phyloP scores from a whole-genome alignment of 2,329 filamentous ascomycete species.

The Sporothrix protearum region DNA sequence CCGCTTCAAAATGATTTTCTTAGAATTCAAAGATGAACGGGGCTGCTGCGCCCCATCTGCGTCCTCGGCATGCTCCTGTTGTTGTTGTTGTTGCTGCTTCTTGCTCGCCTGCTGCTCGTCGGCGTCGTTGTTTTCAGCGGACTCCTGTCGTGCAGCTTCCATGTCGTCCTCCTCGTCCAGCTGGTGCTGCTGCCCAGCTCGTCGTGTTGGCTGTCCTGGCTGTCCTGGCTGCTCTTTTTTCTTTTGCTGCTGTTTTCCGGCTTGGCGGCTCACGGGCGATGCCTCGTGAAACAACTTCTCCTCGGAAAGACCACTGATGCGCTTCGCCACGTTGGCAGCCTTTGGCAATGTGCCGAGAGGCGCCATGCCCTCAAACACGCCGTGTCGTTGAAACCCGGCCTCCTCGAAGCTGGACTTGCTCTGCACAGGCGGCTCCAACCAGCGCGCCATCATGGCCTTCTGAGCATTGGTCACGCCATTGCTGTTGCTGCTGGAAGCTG shows the following conservation, averaged over 20 bases:
- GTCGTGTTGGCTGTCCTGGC: not conserved
- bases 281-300: conserved; percentile 23
- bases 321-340: conserved; percentile 53
- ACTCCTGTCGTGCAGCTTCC: not conserved
- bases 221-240: not conserved
- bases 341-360: conserved; percentile 72
- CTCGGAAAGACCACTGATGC: conserved; percentile 24
- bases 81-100: not conserved
- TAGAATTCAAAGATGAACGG: conserved; percentile 31
- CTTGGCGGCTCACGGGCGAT: not conserved
- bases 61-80: not conserved
- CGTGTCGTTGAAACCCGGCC: conserved; percentile 66
- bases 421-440: conserved; percentile 58
- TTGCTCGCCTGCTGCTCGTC: not conserved
- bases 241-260: conserved; percentile 17
- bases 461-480: conserved; percentile 37
- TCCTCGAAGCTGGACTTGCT: conserved; percentile 73
- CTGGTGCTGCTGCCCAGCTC: not conserved
- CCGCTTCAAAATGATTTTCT: conserved; percentile 48
- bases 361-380: conserved; percentile 79
- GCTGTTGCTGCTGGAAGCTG: conserved; percentile 26
- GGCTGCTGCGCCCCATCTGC: conserved; percentile 13
- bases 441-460: conserved; percentile 52
- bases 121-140: not conserved
- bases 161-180: not conserved